Evolutionary conservation across 2,329 filamentous ascomycete species (phyloP), one percentile per base, ranked within the genome.

Genomic region (Hypocreales sp.): DNA sequence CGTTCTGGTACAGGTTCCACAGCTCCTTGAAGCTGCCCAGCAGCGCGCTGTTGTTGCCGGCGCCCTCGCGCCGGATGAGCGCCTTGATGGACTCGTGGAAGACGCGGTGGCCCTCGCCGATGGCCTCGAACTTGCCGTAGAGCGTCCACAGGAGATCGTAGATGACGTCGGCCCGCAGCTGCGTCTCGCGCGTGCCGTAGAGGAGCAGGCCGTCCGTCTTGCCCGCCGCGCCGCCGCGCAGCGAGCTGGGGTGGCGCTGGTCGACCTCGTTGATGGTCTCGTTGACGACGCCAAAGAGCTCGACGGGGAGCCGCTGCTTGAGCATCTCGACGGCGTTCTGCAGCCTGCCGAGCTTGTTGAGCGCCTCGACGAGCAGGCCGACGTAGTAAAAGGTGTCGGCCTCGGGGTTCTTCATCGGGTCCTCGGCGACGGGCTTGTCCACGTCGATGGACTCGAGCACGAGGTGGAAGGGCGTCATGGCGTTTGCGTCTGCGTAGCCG

Each of bases 1-100:
- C 90, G 51, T 92, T 95, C 47, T 98, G 90, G 44, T 94, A 87
- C 7, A 98, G 61, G 46, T 94, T 93, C 92, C 92, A 98, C 22
- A 98, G 59, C 54, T 95, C 90, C 45, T 87, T 90, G 55, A 98
- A 98, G 30, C 84, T 84, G 30, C 83, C 76, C 5, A 83, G 76
- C 26, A 95, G 64, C 1, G 70, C 65, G 22, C 58, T 66, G 40
- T 71, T 58, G 58, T 77, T 60, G 50, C 72, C 51, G 11, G 61
- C 60, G 5, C 79, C 79, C 45, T 95, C 86, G 26, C 92, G 73
- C 35, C 77, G 73, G 29, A 87, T 73, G 32, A 98, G 80, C 1
- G 81, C 80, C 35, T 78, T 78, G 44, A 94, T 78, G 25, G 92
- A 79, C 49, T 95, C 90, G 50, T 95, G 84, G 31, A 95, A 74